Evolutionary conservation across 2,329 filamentous ascomycete genomes (phyloP), one percentile per base, ranked within the genome.

Genomic region (Plectosphaerella sp.): DNA sequence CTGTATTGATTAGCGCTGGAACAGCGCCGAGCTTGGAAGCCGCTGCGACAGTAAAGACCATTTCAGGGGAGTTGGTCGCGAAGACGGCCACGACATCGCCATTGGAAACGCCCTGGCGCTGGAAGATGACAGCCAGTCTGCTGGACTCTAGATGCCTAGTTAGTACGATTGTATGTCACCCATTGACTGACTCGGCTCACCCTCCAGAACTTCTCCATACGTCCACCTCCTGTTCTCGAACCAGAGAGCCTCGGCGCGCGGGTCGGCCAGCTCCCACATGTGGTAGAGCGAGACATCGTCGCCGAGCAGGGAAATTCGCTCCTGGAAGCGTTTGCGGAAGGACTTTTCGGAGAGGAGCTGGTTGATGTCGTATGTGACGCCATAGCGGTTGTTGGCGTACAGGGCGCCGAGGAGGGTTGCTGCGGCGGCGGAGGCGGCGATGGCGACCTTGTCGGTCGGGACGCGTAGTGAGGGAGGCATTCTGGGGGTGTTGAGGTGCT

Each of bases 321-420:
- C 33, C 16, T 48, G 16, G 16, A 48, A 48, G 10, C 46, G 46
- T 16, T 48, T 48, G 15, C 46, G 46, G 46, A 48, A 48, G 3
- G 46, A 16, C 46, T 48, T 39, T 37, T 48, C 46, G 18, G 33
- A 20, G 16, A 48, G 46, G 16, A 48, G 14, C 16, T 48, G 46
- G 16, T 48, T 48, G 18, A 48, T 48, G 33, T 48, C 46, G 46
- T 48, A 37, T 5, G 46, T 37, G 15, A 48, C 46, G 15, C 46
- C 46, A 14, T 48, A 48, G 33, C 46, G 33, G 15, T 18, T 37
- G 14, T 48, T 48, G 33, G 46, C 46, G 33, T 48, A 48, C 46
- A 48, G 22, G 11, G 46, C 46, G n/a, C 46, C 46, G 18, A 48
- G 6, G 16, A 48, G 33, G 14, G 46, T 48, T 15, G 46, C 46